A percentile compares a stretch with the other conserved stretches of the same genome.
These are phyloP conservation scores for Cajanus cajan DNA, from an alignment of 306 rosid genomes.

Conservation along the genomic window DNA sequence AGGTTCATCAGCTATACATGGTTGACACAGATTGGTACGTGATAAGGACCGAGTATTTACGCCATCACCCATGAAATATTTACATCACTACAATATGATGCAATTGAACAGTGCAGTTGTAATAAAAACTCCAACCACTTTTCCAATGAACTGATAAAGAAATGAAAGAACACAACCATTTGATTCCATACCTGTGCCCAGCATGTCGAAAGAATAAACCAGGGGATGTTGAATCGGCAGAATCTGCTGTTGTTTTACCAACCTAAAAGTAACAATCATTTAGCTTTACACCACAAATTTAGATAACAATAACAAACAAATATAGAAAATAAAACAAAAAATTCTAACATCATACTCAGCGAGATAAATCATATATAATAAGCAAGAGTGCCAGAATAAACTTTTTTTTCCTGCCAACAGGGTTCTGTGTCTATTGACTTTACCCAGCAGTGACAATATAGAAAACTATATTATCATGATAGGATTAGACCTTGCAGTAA, in stretches of 20 bases:
- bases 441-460: background rate
- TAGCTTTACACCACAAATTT: background rate
- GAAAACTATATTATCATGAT: background rate
- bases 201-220: constrained; percentile 59
- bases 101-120: background rate
- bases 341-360: background rate
- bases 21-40: background rate
- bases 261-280: constrained; percentile 33
- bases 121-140: constrained; percentile 6
- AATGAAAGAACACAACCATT: background rate
- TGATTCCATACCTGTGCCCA: constrained; percentile 50
- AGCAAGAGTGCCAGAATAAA: constrained; percentile 7
- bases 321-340: background rate
- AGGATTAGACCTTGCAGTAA: background rate
- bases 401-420: background rate
- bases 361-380: background rate
- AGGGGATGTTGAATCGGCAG: constrained; percentile 36
- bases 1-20: background rate
- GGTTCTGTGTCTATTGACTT: background rate
- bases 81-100: background rate
- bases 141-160: constrained; percentile 13
- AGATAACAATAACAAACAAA: background rate
- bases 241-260: constrained; percentile 39
- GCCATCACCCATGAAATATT: background rate
- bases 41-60: background rate